phyloP scores from a whole-genome alignment of 108 stramenopile species.

The Cyclotella atomus region DNA sequence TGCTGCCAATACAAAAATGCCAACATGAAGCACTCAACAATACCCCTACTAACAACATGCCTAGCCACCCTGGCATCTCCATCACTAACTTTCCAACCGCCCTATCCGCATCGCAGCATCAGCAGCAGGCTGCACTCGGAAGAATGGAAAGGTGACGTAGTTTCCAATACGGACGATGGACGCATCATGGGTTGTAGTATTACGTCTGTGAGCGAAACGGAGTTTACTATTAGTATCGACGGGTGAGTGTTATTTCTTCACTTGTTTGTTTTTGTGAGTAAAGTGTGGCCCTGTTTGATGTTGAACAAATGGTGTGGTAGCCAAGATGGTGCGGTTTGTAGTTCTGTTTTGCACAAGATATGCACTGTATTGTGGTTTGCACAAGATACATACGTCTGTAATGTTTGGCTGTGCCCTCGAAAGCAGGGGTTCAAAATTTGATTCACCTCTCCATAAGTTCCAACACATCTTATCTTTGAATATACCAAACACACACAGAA shows the following conservation, averaged over 20 bases:
- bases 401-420: too few species aligned
- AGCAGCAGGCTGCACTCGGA: slow-evolving; percentile 1
- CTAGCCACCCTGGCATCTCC: neutral
- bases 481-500: too few species aligned
- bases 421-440: too few species aligned
- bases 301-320: neutral
- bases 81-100: neutral
- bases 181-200: slow-evolving; percentile 65
- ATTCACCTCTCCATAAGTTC: too few species aligned
- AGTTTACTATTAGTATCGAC: slow-evolving; percentile 75
- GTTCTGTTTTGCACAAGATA: too few species aligned
- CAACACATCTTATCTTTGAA: too few species aligned
- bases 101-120: neutral
- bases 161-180: slow-evolving; percentile 55
- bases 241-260: slow-evolving; percentile 52
- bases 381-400: too few species aligned
- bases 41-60: neutral
- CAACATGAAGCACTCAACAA: neutral
- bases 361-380: too few species aligned
- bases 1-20: too few species aligned
- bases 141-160: slow-evolving; percentile 73
- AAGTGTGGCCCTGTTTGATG: too few species aligned
- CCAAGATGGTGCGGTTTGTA: slow-evolving; percentile 3
- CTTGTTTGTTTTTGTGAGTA: too few species aligned
- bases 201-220: slow-evolving; percentile 58